Evolutionary conservation across 1,284 basidiomycete genomes (phyloP), one percentile per base, ranked within the genome.

Genomic region (Quambalaria eucalypti): DNA sequence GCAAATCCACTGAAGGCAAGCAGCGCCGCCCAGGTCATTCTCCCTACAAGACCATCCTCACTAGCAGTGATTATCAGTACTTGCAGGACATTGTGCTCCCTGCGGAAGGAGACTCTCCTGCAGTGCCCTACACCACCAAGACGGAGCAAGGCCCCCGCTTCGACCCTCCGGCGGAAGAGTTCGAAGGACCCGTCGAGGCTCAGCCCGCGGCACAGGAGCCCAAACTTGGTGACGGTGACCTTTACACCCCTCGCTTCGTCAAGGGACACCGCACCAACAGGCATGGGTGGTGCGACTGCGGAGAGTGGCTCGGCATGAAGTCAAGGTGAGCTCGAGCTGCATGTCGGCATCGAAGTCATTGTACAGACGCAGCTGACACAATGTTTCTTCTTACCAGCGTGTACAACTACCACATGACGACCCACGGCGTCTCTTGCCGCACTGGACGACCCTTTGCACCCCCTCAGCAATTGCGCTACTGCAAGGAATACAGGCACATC

Each of bases 401-500:
- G 16, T 68, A 66, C 60, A 68, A 68, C 40, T 68, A 66, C 23
- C 66, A 68, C 30, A 28, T 66, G 23, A 64, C 60, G 14, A 62
- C 62, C 50, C 66, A 68, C 50, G 66, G 66, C 7, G 55, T 68
- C 40, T 64, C 60, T 0, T 61, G 62, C 0, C 14, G 51, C 4
- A 66, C 59, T 2, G 59, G 59, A 1, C 40, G 60, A 1, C 66
- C 66, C 14, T 64, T 68, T 26, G 57, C 59, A 1, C 66, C 66
- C 2, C 66, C 66, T 39, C 16, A 5, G 16, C 36, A 39, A 21
- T n/a, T 39, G 16, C 36, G 36, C 16, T 39, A 21, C 16, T 39
- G 36, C 36, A 39, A 39, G 10, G 3, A 3, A 10, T 21, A n/a
- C 36, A 3, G 10, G 36, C 16, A n/a, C 16, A 21, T 39, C 36